Evolutionary conservation across 108 stramenopile genomes (phyloP).

Genomic region (Cyclotella cryptica): DNA sequence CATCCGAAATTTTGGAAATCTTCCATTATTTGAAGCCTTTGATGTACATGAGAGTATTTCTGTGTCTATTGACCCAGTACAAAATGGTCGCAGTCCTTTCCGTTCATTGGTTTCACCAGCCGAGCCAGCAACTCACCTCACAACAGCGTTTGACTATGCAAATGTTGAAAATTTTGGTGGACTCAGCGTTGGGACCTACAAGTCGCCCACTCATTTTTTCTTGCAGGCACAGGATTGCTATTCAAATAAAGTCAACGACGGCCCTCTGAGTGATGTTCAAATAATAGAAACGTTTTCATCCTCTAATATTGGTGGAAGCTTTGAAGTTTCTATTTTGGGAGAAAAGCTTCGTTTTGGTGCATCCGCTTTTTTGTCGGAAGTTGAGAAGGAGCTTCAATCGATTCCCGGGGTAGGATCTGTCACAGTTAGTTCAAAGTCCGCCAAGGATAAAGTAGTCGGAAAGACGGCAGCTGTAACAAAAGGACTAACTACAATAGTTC

Average conservation of each 20-base stretch:
- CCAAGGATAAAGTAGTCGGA: constrained; percentile 49
- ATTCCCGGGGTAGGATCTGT: constrained; percentile 69
- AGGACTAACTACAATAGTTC: constrained; percentile 55
- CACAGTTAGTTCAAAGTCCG: constrained; percentile 61
- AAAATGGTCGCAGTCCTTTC: constrained; percentile 57
- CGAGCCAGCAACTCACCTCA: constrained; percentile 25
- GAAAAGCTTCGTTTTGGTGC: constrained; percentile 23
- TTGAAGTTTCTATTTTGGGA: constrained; percentile 55
- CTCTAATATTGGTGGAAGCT: constrained; percentile 52
- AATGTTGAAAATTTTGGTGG: constrained; percentile 55
- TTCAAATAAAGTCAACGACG: constrained; percentile 59
- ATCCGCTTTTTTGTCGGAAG: constrained; percentile 43
- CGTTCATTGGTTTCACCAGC: constrained; percentile 54
- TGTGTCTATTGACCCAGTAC: constrained; percentile 22
- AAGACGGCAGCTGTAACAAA: constrained; percentile 54
- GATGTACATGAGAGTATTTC: constrained; percentile 26
- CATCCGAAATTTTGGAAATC: constrained; percentile 43
- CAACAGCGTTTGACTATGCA: constrained; percentile 56
- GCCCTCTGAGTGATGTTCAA: constrained; percentile 67
- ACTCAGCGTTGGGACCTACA: constrained; percentile 56
- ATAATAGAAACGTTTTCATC: constrained; percentile 65
- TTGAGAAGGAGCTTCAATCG: constrained; percentile 61
- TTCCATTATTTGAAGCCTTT: constrained; percentile 19
- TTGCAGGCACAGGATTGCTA: constrained; percentile 68
- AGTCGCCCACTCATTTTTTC: constrained; percentile 50